phyloP scores from a whole-genome alignment of 495 filamentous ascomycete species.

The Tuber microsphaerosporum region DNA sequence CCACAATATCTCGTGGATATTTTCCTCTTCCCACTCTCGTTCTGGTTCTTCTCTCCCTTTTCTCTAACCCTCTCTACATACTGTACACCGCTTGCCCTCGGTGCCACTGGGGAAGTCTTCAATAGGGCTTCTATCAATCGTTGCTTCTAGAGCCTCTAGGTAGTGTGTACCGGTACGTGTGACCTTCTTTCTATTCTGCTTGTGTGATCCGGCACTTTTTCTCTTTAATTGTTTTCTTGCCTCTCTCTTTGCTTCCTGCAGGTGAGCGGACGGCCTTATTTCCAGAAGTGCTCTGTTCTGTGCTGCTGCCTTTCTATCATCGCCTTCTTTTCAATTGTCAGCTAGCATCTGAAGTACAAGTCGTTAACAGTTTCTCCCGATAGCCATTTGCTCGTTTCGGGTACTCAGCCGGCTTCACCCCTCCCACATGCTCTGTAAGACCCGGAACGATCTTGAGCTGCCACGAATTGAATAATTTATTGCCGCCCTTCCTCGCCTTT shows the following conservation, averaged over 20 bases:
- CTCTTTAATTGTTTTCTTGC: not conserved
- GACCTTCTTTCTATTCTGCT: not conserved
- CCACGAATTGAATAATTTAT: not conserved
- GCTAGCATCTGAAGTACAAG: not conserved
- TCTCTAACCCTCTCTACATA: not conserved
- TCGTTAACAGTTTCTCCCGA: not conserved
- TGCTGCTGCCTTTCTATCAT: not conserved
- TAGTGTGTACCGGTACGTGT: not conserved
- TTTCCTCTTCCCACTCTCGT: not conserved
- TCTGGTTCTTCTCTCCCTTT: not conserved
- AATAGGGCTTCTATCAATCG: not conserved
- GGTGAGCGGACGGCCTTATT: not conserved
- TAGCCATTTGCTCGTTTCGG: not conserved
- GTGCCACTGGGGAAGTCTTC: not conserved
- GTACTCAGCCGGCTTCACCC: not conserved
- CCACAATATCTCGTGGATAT: not conserved
- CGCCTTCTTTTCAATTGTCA: not conserved
- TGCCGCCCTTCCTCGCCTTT: not conserved
- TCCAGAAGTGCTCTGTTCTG: not conserved
- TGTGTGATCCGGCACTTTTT: not conserved
- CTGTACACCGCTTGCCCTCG: not conserved
- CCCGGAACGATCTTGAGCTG: not conserved
- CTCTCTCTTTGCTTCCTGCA: not conserved
- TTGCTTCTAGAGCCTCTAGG: not conserved
- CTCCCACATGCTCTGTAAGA: not conserved